These are phyloP conservation scores for Austroboletus niveus DNA, from an alignment of 1,284 basidiomycete genomes.

Conservation along the genomic window DNA sequence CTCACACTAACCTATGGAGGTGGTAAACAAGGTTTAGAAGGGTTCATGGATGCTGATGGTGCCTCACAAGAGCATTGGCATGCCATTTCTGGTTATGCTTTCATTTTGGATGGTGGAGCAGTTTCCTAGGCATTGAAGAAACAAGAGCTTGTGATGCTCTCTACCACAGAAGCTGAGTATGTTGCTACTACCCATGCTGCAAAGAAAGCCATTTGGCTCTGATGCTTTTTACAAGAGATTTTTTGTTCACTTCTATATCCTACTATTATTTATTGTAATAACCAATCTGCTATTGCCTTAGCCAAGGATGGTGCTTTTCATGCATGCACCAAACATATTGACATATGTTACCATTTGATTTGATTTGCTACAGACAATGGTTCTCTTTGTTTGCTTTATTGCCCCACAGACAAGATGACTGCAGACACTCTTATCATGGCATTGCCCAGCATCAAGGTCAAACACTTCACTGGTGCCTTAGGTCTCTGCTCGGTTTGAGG, in stretches of 20 bases:
- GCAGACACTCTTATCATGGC: background rate
- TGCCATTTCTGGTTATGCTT: no score
- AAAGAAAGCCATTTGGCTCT: background rate
- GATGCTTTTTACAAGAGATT: background rate
- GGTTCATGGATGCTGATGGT: background rate
- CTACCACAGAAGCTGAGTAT: no score
- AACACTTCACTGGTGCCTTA: background rate
- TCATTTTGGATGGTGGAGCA: no score
- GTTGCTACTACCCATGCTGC: no score
- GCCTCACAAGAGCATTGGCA: no score
- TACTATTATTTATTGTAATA: background rate
- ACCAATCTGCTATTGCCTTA: no score
- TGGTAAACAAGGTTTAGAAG: background rate
- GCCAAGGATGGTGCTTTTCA: no score
- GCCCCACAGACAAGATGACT: background rate
- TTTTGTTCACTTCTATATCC: background rate
- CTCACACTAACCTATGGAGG: no score
- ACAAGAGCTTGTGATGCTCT: no score
- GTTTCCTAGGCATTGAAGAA: no score
- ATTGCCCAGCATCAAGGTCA: background rate
- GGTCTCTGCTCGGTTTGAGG: slow-evolving; percentile 2
- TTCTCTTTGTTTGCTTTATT: background rate
- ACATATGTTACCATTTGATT: slow-evolving; percentile 1
- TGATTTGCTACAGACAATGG: background rate
- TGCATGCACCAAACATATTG: background rate